Conservation (phyloP, 2,329 filamentous ascomycete species). For the Neocucurbitaria cava region DNA sequence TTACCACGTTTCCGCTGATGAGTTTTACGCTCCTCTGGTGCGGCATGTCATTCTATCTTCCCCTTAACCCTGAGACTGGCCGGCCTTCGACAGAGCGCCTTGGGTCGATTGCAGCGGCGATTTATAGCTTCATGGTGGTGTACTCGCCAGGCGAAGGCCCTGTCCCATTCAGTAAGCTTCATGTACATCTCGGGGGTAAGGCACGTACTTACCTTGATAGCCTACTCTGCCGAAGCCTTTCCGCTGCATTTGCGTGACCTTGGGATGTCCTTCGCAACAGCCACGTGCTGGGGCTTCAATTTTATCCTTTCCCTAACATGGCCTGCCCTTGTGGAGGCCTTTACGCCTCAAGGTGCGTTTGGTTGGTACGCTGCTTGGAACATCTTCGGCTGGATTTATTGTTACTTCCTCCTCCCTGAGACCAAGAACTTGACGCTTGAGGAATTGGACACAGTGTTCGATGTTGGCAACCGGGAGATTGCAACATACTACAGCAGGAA, state of each 20-base stretch:
- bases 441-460: conserved; percentile 40
- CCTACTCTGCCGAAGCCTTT: conserved; percentile 53
- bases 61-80: conserved; percentile 12
- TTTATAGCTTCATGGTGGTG: conserved; percentile 61
- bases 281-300: conserved; percentile 66
- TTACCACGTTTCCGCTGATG: conserved; percentile 58
- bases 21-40: conserved; percentile 46
- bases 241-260: conserved; percentile 54
- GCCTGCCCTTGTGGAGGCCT: conserved; percentile 58
- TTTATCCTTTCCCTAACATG: conserved; percentile 61
- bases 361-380: conserved; percentile 65
- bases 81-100: conserved; percentile 26
- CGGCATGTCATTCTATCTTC: conserved; percentile 39
- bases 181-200: too few species aligned
- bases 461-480: conserved; percentile 36
- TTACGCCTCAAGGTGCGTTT: conserved; percentile 61
- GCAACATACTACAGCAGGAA: conserved; percentile 35
- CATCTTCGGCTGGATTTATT: conserved; percentile 58
- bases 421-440: conserved; percentile 41
- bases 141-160: conserved; percentile 41
- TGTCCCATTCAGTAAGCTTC: conserved; percentile 32
- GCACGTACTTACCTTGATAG: too few species aligned
- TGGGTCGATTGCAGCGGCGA: conserved; percentile 47
- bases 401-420: conserved; percentile 39
- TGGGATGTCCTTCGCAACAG: conserved; percentile 55